Evolutionary conservation across 768 basidiomycete genomes (phyloP).

Genomic region (Pleurotus tuber-regium): DNA sequence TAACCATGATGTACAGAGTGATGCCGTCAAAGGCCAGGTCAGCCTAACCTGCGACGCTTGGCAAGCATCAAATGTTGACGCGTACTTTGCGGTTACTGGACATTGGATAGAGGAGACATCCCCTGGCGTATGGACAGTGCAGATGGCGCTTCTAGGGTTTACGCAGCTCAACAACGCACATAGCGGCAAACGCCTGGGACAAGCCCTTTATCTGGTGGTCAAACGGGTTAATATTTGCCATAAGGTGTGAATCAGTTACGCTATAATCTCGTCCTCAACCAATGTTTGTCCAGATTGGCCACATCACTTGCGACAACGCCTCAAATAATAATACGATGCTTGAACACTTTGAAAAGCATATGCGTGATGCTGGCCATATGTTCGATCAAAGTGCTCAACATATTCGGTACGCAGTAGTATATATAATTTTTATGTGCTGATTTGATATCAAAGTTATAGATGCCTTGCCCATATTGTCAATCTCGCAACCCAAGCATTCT

Average conservation of each 20-base stretch:
- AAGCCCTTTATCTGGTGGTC: constrained; percentile 34
- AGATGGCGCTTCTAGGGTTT: constrained; percentile 32
- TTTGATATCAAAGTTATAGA: no score
- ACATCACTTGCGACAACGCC: constrained; percentile 37
- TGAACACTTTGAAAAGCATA: constrained; percentile 19
- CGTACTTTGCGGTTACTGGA: constrained; percentile 36
- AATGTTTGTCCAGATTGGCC: constrained; percentile 24
- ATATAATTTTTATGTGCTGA: no score
- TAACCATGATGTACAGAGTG: not conserved
- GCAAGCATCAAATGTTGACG: constrained; percentile 35
- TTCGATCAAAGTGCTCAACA: constrained; percentile 10
- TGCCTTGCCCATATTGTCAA: constrained; percentile 32
- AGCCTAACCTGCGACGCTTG: constrained; percentile 37
- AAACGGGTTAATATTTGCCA: constrained; percentile 22
- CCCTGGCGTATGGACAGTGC: constrained; percentile 22
- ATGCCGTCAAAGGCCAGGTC: constrained; percentile 13
- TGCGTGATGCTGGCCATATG: not conserved
- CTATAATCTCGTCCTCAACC: constrained; percentile 5
- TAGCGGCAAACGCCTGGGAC: constrained; percentile 30
- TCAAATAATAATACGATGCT: constrained; percentile 35
- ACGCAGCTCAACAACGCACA: constrained; percentile 33
- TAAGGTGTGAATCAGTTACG: constrained; percentile 21
- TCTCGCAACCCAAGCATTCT: constrained; percentile 28
- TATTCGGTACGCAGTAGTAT: not conserved
- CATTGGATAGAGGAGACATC: constrained; percentile 35